These are phyloP conservation scores for Kalanchoe fedtschenkoi DNA, from an alignment of 164 flowering plant genomes.

Conservation along the genomic window DNA sequence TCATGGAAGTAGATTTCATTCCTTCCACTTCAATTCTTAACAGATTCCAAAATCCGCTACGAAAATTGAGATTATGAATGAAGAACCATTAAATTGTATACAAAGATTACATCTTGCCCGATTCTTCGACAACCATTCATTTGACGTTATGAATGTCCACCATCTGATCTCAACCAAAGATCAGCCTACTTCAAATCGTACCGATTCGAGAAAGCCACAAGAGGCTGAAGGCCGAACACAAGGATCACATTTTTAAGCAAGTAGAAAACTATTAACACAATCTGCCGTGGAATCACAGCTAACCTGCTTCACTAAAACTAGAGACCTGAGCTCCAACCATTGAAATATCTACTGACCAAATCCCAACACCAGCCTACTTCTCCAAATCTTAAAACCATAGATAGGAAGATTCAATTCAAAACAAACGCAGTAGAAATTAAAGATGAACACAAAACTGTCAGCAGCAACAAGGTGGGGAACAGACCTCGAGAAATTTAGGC, in stretches of 20 bases:
- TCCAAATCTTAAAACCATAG: neutral
- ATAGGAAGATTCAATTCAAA: neutral
- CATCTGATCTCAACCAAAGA: no score
- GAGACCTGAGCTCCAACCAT: neutral
- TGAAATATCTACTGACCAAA: neutral
- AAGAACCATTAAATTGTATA: no score
- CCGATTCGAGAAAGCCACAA: no score
- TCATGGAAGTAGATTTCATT: neutral
- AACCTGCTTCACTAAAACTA: neutral
- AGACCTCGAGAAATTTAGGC: constrained; percentile 30
- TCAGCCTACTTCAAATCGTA: no score
- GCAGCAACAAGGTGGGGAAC: neutral
- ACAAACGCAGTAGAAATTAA: no score
- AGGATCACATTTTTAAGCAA: no score
- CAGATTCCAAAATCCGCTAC: neutral
- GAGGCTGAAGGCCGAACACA: no score
- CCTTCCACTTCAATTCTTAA: neutral
- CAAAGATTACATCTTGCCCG: no score
- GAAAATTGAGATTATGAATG: no score
- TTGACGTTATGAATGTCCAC: no score
- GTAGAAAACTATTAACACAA: no score
- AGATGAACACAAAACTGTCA: neutral
- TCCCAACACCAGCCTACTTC: neutral
- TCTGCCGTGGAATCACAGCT: neutral
- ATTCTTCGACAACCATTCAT: no score